Conservation (phyloP, 2,329 filamentous ascomycete genomes). For the Drechmeria coniospora region DNA sequence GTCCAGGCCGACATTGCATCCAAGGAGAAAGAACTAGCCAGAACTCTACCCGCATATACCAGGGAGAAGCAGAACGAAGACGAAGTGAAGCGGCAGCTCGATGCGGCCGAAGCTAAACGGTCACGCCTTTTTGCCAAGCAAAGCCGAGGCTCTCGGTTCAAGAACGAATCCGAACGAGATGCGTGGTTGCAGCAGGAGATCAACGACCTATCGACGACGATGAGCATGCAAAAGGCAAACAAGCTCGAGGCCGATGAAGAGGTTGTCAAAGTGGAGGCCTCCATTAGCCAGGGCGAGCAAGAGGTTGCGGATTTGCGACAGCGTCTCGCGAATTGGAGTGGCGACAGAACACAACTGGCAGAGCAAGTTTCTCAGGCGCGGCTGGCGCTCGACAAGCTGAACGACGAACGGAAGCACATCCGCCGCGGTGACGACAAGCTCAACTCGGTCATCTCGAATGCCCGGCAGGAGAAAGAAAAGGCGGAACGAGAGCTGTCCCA, state of each 20-base stretch:
- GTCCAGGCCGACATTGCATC: conserved; percentile 60
- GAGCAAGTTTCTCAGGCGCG: conserved; percentile 64
- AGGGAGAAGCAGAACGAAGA: conserved; percentile 59
- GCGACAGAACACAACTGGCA: conserved; percentile 54
- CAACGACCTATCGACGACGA: conserved; percentile 57
- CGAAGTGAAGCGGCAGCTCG: conserved; percentile 53
- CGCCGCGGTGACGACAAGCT: conserved; percentile 83
- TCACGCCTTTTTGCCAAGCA: conserved; percentile 84
- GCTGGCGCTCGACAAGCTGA: conserved; percentile 61
- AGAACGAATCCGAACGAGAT: conserved; percentile 77
- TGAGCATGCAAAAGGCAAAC: conserved; percentile 71
- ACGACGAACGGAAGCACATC: conserved; percentile 75
- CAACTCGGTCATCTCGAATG: conserved; percentile 59
- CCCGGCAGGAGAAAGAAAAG: conserved; percentile 59
- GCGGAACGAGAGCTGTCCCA: conserved; percentile 66
- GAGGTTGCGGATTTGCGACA: conserved; percentile 57
- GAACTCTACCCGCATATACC: conserved; percentile 64
- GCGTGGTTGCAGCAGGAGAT: conserved; percentile 69
- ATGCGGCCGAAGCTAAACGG: conserved; percentile 58
- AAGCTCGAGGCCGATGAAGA: conserved; percentile 75
- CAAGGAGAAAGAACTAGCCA: conserved; percentile 61
- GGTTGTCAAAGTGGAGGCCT: conserved; percentile 52
- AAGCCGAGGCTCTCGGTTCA: conserved; percentile 73
- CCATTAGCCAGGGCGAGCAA: conserved; percentile 56
- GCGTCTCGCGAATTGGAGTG: conserved; percentile 64